These are phyloP conservation scores for Aureobasidium sp. DNA, from an alignment of 2,329 filamentous ascomycete genomes.

Conservation along the genomic window DNA sequence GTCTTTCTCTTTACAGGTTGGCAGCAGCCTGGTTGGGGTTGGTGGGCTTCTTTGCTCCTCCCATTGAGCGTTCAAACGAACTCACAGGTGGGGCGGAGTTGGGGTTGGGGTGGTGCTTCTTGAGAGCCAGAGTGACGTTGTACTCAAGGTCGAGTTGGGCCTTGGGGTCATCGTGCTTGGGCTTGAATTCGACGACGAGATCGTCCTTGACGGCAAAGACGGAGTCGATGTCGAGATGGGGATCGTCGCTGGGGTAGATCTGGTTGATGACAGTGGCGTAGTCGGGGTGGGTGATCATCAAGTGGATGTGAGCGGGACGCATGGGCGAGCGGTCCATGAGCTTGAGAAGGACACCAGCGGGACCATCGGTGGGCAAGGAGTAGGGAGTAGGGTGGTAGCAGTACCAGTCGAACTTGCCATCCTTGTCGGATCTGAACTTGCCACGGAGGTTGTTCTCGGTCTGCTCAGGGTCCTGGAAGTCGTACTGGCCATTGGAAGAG, in stretches of 20 bases:
- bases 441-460: conserved; percentile 67
- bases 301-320: conserved; percentile 56
- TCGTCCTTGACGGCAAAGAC: conserved; percentile 58
- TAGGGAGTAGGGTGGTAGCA: conserved; percentile 69
- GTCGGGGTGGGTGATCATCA: conserved; percentile 48
- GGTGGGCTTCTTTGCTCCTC: background rate
- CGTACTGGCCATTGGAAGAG: conserved; percentile 50
- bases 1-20: conserved; percentile 2
- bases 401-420: conserved; percentile 67
- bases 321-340: conserved; percentile 53
- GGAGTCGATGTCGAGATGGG: conserved; percentile 51
- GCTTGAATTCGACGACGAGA: conserved; percentile 51
- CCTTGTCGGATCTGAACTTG: conserved; percentile 64
- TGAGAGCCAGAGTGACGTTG: conserved; percentile 36
- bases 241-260: conserved; percentile 54
- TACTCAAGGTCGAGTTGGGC: conserved; percentile 50
- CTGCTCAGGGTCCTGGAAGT: conserved; percentile 68
- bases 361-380: conserved; percentile 59
- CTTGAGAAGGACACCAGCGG: conserved; percentile 47
- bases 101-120: conserved; percentile 16
- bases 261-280: conserved; percentile 53
- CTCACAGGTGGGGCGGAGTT: conserved; percentile 11
- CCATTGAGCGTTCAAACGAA: conserved; percentile 13
- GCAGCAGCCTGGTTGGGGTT: conserved; percentile 10
- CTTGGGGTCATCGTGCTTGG: conserved; percentile 44